Evolutionary conservation across 2,329 filamentous ascomycete genomes (phyloP).

Genomic region (Aspergillus alliaceus): DNA sequence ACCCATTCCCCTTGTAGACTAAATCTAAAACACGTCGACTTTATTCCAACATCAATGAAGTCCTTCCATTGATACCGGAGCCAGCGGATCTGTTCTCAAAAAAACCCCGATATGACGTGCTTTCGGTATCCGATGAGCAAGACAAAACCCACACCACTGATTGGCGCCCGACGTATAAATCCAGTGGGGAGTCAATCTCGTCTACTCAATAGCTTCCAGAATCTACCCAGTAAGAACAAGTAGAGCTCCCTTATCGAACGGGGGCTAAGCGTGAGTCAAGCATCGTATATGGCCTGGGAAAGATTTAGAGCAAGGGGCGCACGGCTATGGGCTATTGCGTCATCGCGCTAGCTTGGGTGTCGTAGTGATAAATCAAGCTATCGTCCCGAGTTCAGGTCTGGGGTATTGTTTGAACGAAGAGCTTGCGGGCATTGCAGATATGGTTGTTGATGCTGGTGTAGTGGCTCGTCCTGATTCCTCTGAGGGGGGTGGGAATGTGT

Average conservation of each 20-base stretch:
- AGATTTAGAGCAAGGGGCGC: neutral
- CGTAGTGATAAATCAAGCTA: neutral
- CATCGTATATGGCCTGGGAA: neutral
- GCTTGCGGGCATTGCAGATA: neutral
- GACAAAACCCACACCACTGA: neutral
- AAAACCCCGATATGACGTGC: slow-evolving; percentile 1
- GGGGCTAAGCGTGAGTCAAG: neutral
- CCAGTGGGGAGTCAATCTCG: neutral
- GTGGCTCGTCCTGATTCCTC: slow-evolving; percentile 1
- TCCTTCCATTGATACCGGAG: neutral
- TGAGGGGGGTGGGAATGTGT: neutral
- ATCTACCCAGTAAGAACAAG: neutral
- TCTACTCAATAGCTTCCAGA: neutral
- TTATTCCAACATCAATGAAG: neutral
- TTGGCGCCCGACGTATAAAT: neutral
- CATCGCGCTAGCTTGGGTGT: neutral
- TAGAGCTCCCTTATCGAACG: neutral
- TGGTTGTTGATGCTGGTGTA: neutral
- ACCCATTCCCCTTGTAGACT: neutral
- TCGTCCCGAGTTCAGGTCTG: neutral
- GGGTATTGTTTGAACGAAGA: neutral
- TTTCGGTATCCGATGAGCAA: slow-evolving; percentile 1
- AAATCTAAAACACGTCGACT: neutral
- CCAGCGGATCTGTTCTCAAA: neutral
- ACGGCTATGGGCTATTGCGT: neutral